Evolutionary conservation across 2,329 filamentous ascomycete species (phyloP), one percentile per base, ranked within the genome.

Genomic region (Penicillium sp.): DNA sequence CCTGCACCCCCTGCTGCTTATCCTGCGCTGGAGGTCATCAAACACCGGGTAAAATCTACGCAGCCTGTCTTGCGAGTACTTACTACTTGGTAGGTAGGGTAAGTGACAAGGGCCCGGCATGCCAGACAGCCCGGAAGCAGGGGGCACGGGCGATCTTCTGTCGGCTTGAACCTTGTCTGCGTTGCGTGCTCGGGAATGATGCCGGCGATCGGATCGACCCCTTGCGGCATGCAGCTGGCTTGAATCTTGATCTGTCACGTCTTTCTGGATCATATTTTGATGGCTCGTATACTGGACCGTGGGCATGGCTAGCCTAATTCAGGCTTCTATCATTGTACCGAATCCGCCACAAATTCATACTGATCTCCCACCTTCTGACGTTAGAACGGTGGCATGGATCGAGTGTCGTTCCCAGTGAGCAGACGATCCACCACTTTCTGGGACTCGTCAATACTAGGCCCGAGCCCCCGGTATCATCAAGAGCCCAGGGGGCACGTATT

Each of bases 111-210:
- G 15, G 12, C 31, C 34, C 31, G 31, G 41, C 49, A 60, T 63
- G 62, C 60, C 55, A 63, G 62, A 63, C 62, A 63, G 62, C 7
- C 31, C 31, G 2, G 41, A 63, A 63, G 60, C 56, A 63, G 60
- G 62, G 62, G 60, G 45, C 5, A 6, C 5, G 49, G 49, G 22
- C n/a, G 52, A 60, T 60, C 57, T 57, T 28, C 31, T 20, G 47
- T 20, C 31, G 47, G 47, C 28, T 31, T 49, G 45, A 45, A 55
- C 52, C 49, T 55, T 48, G 48, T 37, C 47, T 49, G 31, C 25
- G 28, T 49, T 57, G 45, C 57, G 54, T 63, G 61, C 57, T 41
- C 34, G 53, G 59, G 55, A 42, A 49, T 54, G 61, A 55, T 51
- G 54, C 39, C 54, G 61, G 42, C 56, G 57, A 55, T 22, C 22